Evolutionary conservation across 768 basidiomycete genomes (phyloP).

Genomic region (Coprinopsis cinerea): DNA sequence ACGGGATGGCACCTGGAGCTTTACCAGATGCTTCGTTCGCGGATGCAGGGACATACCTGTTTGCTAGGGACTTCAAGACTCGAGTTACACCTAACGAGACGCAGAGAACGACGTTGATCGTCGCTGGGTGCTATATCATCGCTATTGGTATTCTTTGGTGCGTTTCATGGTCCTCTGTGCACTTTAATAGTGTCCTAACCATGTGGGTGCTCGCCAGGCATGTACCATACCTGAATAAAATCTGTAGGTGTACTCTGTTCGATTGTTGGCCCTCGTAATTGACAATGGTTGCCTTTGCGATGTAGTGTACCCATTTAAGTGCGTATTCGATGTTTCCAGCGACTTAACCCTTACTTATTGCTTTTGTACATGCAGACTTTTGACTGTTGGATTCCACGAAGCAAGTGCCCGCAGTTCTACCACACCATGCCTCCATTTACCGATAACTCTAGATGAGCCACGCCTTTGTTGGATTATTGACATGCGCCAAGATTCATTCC

Average conservation of each 20-base stretch:
- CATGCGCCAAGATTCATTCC: slow-evolving; percentile 81
- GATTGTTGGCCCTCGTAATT: neutral
- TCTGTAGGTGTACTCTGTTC: slow-evolving; percentile 50
- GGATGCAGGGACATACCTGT: slow-evolving; percentile 19
- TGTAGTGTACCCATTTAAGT: slow-evolving; percentile 90
- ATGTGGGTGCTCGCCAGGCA: slow-evolving; percentile 44
- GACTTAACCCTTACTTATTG: neutral
- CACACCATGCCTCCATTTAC: slow-evolving; percentile 1
- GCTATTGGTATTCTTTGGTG: slow-evolving; percentile 79
- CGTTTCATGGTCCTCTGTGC: slow-evolving; percentile 19
- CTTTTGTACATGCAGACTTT: slow-evolving; percentile 39
- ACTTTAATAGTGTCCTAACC: neutral
- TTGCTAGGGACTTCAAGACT: slow-evolving; percentile 34
- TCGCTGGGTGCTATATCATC: slow-evolving; percentile 70
- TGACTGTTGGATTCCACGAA: slow-evolving; percentile 89
- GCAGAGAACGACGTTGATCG: slow-evolving; percentile 71
- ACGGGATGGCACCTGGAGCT: slow-evolving; percentile 14
- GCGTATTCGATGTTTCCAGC: slow-evolving; percentile 21
- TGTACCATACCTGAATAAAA: slow-evolving; percentile 62
- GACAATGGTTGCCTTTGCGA: neutral
- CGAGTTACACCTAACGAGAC: slow-evolving; percentile 62
- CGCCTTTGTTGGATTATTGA: slow-evolving; percentile 72
- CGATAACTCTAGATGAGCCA: slow-evolving; percentile 69
- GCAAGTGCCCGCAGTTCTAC: slow-evolving; percentile 27
- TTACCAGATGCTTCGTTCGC: slow-evolving; percentile 6